These are phyloP conservation scores for Fragaria nilgerrensis DNA, from an alignment of 306 rosid genomes.

Conservation along the genomic window DNA sequence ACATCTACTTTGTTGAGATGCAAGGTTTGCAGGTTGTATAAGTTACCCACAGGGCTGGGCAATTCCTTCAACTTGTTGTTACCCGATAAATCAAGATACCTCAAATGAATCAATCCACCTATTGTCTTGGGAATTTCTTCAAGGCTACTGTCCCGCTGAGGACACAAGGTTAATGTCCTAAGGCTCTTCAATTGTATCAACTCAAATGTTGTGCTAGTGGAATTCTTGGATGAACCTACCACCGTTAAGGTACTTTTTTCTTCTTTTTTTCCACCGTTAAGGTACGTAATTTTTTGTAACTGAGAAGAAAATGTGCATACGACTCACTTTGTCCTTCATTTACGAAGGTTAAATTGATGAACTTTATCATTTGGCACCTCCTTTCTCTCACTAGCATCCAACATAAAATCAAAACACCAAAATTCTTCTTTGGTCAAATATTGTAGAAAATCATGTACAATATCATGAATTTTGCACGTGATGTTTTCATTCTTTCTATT, in stretches of 20 bases:
- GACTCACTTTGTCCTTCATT: too few species aligned
- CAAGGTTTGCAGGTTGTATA: slow-evolving; percentile 1
- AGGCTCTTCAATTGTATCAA: neutral
- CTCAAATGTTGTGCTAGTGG: neutral
- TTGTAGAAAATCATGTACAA: slow-evolving; percentile 1
- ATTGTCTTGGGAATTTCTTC: neutral
- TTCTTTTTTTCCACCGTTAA: neutral
- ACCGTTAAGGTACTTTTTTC: neutral
- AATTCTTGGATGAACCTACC: neutral
- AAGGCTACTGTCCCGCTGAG: neutral
- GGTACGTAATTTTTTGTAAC: neutral
- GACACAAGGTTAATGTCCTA: neutral
- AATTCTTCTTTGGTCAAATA: neutral
- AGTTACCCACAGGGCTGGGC: neutral
- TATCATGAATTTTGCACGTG: neutral
- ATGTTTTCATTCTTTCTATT: neutral
- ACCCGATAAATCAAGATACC: neutral
- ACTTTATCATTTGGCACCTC: too few species aligned
- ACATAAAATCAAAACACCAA: neutral
- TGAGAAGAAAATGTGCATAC: too few species aligned
- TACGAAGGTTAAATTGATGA: neutral
- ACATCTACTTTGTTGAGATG: neutral
- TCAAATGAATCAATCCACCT: neutral
- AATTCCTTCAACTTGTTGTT: neutral
- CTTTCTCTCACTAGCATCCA: too few species aligned